Percentiles rank a stretch among this genome's conserved stretches.
Evolutionary conservation across 495 filamentous ascomycete genomes (phyloP).

Genomic region (Penicillium nucicola): DNA sequence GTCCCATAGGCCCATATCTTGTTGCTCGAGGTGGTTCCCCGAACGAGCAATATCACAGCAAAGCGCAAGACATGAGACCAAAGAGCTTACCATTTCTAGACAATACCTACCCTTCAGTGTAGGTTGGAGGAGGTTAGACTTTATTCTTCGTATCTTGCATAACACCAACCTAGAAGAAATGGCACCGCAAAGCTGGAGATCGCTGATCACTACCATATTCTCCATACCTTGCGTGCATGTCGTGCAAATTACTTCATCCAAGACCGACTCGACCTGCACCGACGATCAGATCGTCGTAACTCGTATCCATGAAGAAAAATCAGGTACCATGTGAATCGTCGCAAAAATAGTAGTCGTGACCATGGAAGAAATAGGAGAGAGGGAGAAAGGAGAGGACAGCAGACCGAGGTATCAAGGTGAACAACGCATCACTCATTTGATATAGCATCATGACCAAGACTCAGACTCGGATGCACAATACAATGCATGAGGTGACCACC

Average conservation of each 20-base stretch:
- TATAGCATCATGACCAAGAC: slow-evolving; percentile 2
- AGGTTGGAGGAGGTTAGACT: too few species aligned
- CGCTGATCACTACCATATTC: neutral
- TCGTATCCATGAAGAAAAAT: too few species aligned
- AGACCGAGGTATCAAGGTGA: too few species aligned
- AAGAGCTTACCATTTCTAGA: neutral
- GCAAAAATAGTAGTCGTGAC: neutral
- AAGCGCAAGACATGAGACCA: neutral
- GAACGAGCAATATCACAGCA: neutral
- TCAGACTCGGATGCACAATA: neutral
- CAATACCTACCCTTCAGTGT: neutral
- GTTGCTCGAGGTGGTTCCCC: slow-evolving; percentile 1
- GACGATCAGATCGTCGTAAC: neutral
- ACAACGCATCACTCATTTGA: slow-evolving; percentile 5
- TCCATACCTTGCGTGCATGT: neutral
- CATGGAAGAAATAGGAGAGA: neutral
- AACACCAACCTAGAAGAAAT: neutral
- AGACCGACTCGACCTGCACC: neutral
- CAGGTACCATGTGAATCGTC: too few species aligned
- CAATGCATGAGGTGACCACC: neutral
- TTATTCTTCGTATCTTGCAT: neutral
- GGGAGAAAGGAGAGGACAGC: too few species aligned
- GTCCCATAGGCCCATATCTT: slow-evolving; percentile 17
- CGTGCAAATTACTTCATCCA: neutral
- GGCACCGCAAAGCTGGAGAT: neutral